Conservation (phyloP, 2,329 filamentous ascomycete genomes). For the Exserohilum turcica region DNA sequence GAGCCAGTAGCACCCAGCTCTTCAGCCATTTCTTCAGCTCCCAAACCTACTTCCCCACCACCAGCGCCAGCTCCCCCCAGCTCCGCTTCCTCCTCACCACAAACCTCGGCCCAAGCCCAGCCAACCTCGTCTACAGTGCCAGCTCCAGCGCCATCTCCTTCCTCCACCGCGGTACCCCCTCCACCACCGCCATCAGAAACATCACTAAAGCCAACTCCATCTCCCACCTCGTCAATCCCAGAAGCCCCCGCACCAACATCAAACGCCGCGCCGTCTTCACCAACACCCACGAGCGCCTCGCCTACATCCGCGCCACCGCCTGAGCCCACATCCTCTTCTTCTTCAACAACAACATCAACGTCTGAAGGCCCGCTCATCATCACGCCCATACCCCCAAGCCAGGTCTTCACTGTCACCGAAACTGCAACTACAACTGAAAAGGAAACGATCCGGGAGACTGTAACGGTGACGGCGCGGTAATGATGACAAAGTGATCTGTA, state of each 20-base stretch:
- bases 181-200: background rate
- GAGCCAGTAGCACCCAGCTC: conserved; percentile 4
- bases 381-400: conserved; percentile 39
- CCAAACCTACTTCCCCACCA: background rate
- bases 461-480: conserved; percentile 29
- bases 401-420: conserved; percentile 43
- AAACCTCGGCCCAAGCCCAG: conserved; percentile 6
- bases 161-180: background rate
- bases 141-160: background rate
- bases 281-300: conserved; percentile 1
- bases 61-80: background rate
- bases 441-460: conserved; percentile 38
- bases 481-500: background rate
- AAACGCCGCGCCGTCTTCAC: background rate
- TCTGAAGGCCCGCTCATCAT: conserved; percentile 39
- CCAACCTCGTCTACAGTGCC: background rate
- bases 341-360: conserved; percentile 17
- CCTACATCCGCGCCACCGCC: conserved; percentile 8
- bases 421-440: conserved; percentile 40
- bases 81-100: background rate
- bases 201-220: background rate
- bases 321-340: background rate
- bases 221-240: background rate
- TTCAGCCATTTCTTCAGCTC: background rate
- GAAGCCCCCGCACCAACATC: conserved; percentile 1